Conservation (phyloP, 495 filamentous ascomycete genomes). For the Parathielavia appendiculata region DNA sequence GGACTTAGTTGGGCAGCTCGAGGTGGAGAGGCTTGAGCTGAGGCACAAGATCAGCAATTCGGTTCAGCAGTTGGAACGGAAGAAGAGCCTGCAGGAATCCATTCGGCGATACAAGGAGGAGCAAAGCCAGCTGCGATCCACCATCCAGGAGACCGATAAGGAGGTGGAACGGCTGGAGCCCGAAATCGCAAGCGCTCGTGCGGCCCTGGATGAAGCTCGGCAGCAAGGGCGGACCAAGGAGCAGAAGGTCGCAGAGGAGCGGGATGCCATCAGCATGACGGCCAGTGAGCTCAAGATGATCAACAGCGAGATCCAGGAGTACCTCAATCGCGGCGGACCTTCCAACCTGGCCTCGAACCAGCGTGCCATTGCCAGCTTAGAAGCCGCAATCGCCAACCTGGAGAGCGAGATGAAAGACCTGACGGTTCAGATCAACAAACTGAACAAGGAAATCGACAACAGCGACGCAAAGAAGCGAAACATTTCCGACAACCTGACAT, state of each 20-base stretch:
- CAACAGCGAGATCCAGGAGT: constrained; percentile 73
- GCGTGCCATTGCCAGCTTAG: constrained; percentile 60
- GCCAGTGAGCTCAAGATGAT: constrained; percentile 69
- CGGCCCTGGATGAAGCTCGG: constrained; percentile 67
- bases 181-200: constrained; percentile 65
- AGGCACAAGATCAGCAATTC: constrained; percentile 63
- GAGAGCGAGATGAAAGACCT: constrained; percentile 64
- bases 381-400: constrained; percentile 57
- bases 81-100: constrained; percentile 57
- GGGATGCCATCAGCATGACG: constrained; percentile 63
- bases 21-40: constrained; percentile 65
- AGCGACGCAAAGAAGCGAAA: constrained; percentile 72
- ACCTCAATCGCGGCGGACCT: constrained; percentile 70
- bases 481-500: constrained; percentile 81
- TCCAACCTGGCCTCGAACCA: constrained; percentile 63
- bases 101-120: constrained; percentile 67
- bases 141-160: constrained; percentile 59
- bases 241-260: constrained; percentile 65
- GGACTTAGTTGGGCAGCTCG: constrained; percentile 59
- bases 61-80: constrained; percentile 71
- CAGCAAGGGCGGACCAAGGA: constrained; percentile 67
- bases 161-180: constrained; percentile 68
- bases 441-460: constrained; percentile 71
- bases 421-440: constrained; percentile 64
- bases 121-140: constrained; percentile 61